These are phyloP conservation scores for Teratosphaeria viscida DNA, from an alignment of 2,329 filamentous ascomycete species.

Conservation along the genomic window DNA sequence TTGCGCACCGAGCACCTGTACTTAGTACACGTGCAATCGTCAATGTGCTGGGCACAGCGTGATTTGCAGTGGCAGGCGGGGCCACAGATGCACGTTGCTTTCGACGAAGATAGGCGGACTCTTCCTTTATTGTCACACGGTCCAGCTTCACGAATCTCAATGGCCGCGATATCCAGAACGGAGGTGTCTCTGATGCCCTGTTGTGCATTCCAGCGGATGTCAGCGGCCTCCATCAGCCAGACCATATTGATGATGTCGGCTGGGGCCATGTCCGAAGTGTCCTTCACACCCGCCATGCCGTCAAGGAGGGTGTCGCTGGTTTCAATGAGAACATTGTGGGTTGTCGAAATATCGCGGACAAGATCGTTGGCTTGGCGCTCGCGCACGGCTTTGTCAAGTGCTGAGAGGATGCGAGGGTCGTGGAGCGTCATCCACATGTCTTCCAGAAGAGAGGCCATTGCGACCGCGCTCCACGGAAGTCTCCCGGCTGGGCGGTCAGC, in stretches of 20 bases:
- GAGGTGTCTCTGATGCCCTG: not conserved
- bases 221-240: slow-evolving; percentile 4
- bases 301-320: not conserved
- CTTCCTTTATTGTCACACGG: not conserved
- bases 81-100: not conserved
- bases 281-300: slow-evolving; percentile 3
- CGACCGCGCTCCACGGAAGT: slow-evolving; percentile 6
- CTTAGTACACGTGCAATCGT: slow-evolving; percentile 1
- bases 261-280: slow-evolving; percentile 4
- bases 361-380: slow-evolving; percentile 1
- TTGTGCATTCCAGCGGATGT: slow-evolving; percentile 1
- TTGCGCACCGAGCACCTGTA: not conserved
- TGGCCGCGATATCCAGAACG: not conserved
- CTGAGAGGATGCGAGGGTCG: slow-evolving; percentile 6
- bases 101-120: not conserved
- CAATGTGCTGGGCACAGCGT: not conserved
- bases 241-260: slow-evolving; percentile 4
- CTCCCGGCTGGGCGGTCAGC: not conserved
- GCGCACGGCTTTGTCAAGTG: slow-evolving; percentile 13
- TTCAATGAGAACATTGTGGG: not conserved
- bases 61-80: not conserved
- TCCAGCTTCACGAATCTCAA: not conserved
- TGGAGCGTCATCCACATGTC: slow-evolving; percentile 10
- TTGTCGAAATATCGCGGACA: not conserved
- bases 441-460: slow-evolving; percentile 13